Evolutionary conservation across 208 protist species (phyloP).

Genomic region (Borovskyia barvae): DNA sequence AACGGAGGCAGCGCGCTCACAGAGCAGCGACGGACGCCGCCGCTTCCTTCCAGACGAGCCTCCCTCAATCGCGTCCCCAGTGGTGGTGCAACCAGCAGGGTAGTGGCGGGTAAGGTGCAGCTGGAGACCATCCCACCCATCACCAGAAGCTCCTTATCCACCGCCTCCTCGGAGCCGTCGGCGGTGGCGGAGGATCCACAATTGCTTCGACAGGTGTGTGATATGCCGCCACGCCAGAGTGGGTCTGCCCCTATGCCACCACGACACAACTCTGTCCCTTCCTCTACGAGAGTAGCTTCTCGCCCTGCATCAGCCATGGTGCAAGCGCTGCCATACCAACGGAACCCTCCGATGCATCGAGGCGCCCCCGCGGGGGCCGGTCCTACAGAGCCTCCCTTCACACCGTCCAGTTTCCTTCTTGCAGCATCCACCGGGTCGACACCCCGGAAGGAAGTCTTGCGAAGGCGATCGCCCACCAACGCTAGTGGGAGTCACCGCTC

Average conservation of each 20-base stretch:
- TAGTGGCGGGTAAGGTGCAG: constrained; percentile 1
- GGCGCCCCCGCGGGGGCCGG: too few relatives aligned
- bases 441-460: too few relatives aligned
- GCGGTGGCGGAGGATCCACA: not conserved
- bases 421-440: too few relatives aligned
- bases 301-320: not conserved
- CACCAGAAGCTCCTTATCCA: not conserved
- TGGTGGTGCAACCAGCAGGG: not conserved
- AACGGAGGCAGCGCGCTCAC: too few relatives aligned
- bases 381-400: too few relatives aligned
- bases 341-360: too few relatives aligned
- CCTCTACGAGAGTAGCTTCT: not conserved
- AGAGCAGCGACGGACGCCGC: not conserved
- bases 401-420: too few relatives aligned
- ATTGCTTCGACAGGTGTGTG: too few relatives aligned
- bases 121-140: constrained; percentile 7
- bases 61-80: constrained; percentile 7
- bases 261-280: not conserved
- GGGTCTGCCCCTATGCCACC: not conserved
- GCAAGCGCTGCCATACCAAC: not conserved
- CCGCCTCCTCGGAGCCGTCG: not conserved
- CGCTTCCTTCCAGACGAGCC: not conserved
- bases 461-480: too few relatives aligned
- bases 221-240: too few relatives aligned
- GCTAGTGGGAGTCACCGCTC: too few relatives aligned